Conservation (phyloP, 2,329 filamentous ascomycete species). For the Phaeosphaeriaceae sp. region DNA sequence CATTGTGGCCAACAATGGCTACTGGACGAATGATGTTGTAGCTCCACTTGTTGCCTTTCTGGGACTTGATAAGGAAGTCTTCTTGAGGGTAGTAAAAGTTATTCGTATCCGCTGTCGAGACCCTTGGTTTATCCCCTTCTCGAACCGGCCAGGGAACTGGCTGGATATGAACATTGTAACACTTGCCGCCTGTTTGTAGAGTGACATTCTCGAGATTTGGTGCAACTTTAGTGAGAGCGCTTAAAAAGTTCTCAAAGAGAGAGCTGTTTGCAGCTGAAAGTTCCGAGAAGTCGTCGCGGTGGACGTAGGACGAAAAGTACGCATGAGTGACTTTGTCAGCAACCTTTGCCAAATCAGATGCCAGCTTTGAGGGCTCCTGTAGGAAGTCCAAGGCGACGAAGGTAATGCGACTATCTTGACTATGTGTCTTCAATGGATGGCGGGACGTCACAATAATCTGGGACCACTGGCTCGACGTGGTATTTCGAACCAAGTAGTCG, state of each 20-base stretch:
- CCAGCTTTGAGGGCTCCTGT: background rate
- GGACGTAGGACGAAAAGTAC: conserved; percentile 14
- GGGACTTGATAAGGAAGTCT: conserved; percentile 6
- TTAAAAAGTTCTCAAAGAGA: conserved; percentile 8
- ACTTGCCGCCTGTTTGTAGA: conserved; percentile 14
- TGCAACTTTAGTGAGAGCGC: conserved; percentile 4
- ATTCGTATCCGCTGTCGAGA: background rate
- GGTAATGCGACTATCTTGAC: conserved; percentile 8
- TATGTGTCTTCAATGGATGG: conserved; percentile 5
- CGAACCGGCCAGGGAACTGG: conserved; percentile 7
- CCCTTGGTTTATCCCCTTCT: conserved; percentile 3
- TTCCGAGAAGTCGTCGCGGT: conserved; percentile 11
- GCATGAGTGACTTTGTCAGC: conserved; percentile 10
- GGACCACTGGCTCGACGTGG: background rate
- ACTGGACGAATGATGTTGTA: conserved; percentile 10
- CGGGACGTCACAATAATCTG: conserved; percentile 15
- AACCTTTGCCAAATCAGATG: conserved; percentile 2
- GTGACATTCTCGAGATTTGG: background rate
- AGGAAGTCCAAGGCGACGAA: conserved; percentile 11
- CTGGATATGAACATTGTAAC: conserved; percentile 10
- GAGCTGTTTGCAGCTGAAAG: conserved; percentile 1
- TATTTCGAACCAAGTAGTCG: conserved; percentile 8
- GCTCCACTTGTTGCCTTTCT: conserved; percentile 1
- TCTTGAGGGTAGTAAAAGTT: conserved; percentile 16
- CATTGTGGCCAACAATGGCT: conserved; percentile 10